Percentiles rank a stretch among this genome's conserved stretches.
These are phyloP conservation scores for Phytophthora multivora DNA, from an alignment of 352 stramenopile genomes.

Conservation along the genomic window DNA sequence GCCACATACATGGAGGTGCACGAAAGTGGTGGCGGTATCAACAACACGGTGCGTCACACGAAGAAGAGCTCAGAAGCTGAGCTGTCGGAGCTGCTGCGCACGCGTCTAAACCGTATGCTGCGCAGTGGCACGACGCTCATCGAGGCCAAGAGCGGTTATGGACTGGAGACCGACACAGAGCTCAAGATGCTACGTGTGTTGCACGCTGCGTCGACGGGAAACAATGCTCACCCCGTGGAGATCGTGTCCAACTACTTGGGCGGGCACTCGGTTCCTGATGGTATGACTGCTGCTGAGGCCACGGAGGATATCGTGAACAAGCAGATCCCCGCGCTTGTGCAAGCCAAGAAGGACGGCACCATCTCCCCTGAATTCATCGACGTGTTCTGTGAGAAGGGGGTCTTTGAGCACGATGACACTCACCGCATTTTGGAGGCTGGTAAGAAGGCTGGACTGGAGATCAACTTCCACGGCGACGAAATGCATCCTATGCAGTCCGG, in stretches of 20 bases:
- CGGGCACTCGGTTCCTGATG: constrained; percentile 79
- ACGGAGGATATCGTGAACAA: constrained; percentile 77
- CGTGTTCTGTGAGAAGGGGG: constrained; percentile 87
- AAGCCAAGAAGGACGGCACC: constrained; percentile 68
- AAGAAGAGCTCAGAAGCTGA: constrained; percentile 68
- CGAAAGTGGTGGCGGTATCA: constrained; percentile 77
- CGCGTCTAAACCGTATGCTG: constrained; percentile 76
- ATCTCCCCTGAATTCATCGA: constrained; percentile 88
- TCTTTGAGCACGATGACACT: constrained; percentile 84
- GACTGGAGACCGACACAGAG: constrained; percentile 80
- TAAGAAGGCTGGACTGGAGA: constrained; percentile 63
- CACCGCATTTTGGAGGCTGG: constrained; percentile 74
- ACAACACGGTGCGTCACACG: constrained; percentile 78
- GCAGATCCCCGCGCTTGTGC: constrained; percentile 70
- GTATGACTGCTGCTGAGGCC: constrained; percentile 60
- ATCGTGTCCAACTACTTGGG: constrained; percentile 83
- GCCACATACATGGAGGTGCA: constrained; percentile 89
- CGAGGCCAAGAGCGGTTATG: constrained; percentile 86
- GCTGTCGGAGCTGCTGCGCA: constrained; percentile 50
- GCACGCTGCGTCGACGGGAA: constrained; percentile 46
- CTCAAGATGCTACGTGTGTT: constrained; percentile 89
- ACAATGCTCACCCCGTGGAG: constrained; percentile 58
- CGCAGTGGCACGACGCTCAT: constrained; percentile 75
- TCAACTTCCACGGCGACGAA: constrained; percentile 89
- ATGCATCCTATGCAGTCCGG: constrained; percentile 76